Evolutionary conservation across 148 eudicot species (phyloP), one percentile per base, ranked within the genome.

Genomic region (Diospyros lotus): DNA sequence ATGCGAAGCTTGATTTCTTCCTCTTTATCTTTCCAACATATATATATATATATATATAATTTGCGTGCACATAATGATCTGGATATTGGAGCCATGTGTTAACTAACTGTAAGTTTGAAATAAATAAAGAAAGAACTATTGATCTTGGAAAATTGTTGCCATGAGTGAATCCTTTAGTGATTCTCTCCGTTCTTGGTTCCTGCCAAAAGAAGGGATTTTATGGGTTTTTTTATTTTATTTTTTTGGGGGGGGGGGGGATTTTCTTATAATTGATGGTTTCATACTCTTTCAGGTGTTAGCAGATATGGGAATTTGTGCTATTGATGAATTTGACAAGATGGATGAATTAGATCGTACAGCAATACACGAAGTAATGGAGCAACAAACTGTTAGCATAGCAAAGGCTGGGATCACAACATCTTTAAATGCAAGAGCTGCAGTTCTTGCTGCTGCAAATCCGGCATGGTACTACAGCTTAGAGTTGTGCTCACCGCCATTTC

Each of bases 261-360:
- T 28, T 28, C 28, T 28, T 10, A 45, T 59, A 39, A 12, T 73
- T 56, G 8, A 7, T 44, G 5, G 61, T 11, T 72, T 42, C 51
- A 15, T 72, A 76, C 67, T 69, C 4, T 74, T 46, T 51, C 76
- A 93, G 99, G 99, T 96, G 77, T 84, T 96, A 55, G 99, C 99
- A n/a, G 99, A 96, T 84, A 93, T 93, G 98, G 99, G 99, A 46
- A 96, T 96, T 13, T 96, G 99, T 87, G 98, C 97, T 63, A 93
- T 96, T 82, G 99, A 96, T 72, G 98, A 96, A 80, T 96, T 96
- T 84, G 99, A 96, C 82, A 96, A 96, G 90, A 96, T 96, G 99
- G 99, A 96, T 61, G 99, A 96, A 65, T 96, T 93, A 14, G 99
- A 96, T 86, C 92, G 99, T 54, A 96, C 99, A 12, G 89, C 99